Percentiles rank a stretch among this genome's conserved stretches.
phyloP scores from a whole-genome alignment of 768 basidiomycete species.

The Hygrophoropsis aurantiaca region DNA sequence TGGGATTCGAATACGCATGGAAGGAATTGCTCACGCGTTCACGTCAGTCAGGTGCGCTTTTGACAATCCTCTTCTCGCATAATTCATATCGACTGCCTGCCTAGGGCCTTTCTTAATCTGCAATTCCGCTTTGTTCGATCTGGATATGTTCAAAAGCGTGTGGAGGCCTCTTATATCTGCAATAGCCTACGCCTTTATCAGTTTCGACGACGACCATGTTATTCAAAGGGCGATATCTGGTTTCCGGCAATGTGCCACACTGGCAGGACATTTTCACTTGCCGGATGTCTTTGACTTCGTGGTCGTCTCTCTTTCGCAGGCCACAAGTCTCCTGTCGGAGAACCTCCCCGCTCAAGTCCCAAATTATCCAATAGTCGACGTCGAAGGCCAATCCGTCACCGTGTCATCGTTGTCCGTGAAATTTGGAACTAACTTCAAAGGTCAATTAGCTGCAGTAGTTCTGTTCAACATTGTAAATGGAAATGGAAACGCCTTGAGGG shows the following conservation, averaged over 20 bases:
- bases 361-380: slow-evolving; percentile 85
- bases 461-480: slow-evolving; percentile 97
- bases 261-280: slow-evolving; percentile 84
- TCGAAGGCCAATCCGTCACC: slow-evolving; percentile 86
- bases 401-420: slow-evolving; percentile 90
- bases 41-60: slow-evolving; percentile 63
- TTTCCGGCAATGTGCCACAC: slow-evolving; percentile 94
- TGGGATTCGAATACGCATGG: slow-evolving; percentile 99
- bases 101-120: slow-evolving; percentile 60
- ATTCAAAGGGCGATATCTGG: slow-evolving; percentile 93
- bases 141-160: slow-evolving; percentile 89
- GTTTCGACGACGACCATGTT: slow-evolving; percentile 94
- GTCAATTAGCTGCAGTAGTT: slow-evolving; percentile 94
- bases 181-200: slow-evolving; percentile 93
- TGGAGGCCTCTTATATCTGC: slow-evolving; percentile 96
- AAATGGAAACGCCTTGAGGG: slow-evolving; percentile 89
- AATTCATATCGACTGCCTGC: slow-evolving; percentile 36
- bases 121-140: slow-evolving; percentile 80
- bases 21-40: slow-evolving; percentile 88
- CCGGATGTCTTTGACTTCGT: slow-evolving; percentile 98
- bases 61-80: slow-evolving; percentile 14
- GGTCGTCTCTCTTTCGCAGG: slow-evolving; percentile 88
- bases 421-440: slow-evolving; percentile 94
- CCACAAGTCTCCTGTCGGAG: slow-evolving; percentile 83
- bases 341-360: slow-evolving; percentile 67